Percentiles rank a stretch among this genome's conserved stretches.
These are phyloP conservation scores for Drechmeria coniospora DNA, from an alignment of 2,329 filamentous ascomycete genomes.

Conservation along the genomic window DNA sequence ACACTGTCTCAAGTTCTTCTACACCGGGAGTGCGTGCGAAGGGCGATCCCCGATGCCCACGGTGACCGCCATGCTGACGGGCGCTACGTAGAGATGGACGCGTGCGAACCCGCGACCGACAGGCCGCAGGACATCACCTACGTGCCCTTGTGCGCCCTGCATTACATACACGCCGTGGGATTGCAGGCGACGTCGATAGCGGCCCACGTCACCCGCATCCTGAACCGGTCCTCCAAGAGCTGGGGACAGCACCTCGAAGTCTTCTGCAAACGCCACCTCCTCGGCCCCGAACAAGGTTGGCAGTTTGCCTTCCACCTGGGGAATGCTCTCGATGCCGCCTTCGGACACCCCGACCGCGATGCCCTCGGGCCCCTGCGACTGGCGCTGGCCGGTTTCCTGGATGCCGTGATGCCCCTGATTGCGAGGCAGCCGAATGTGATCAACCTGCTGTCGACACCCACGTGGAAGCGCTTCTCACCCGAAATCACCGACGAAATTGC, in stretches of 20 bases:
- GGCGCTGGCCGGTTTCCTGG: slow-evolving; percentile 15
- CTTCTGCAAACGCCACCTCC: slow-evolving; percentile 4
- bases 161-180: slow-evolving; percentile 15
- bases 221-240: slow-evolving; percentile 11
- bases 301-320: slow-evolving; percentile 12
- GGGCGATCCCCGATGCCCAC: not conserved
- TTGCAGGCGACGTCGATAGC: slow-evolving; percentile 15
- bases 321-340: slow-evolving; percentile 14
- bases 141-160: slow-evolving; percentile 16
- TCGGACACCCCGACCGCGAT: slow-evolving; percentile 8
- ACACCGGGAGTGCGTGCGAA: slow-evolving; percentile 17
- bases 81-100: slow-evolving; percentile 10
- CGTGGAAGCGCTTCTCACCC: too few relatives aligned
- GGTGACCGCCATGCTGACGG: not conserved
- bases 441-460: slow-evolving; percentile 9
- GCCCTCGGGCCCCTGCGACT: slow-evolving; percentile 17
- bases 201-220: slow-evolving; percentile 10
- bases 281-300: slow-evolving; percentile 8
- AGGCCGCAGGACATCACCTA: slow-evolving; percentile 13
- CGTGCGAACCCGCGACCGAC: slow-evolving; percentile 11
- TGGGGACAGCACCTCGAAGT: slow-evolving; percentile 9
- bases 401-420: slow-evolving; percentile 10
- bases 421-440: slow-evolving; percentile 10
- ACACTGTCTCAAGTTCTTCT: slow-evolving; percentile 19
- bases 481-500: too few relatives aligned